A percentile compares a stretch with the other conserved stretches of the same genome.
These are phyloP conservation scores for Powellomyces hirtus DNA, from an alignment of 192 early-diverging fungal genomes.

Conservation along the genomic window DNA sequence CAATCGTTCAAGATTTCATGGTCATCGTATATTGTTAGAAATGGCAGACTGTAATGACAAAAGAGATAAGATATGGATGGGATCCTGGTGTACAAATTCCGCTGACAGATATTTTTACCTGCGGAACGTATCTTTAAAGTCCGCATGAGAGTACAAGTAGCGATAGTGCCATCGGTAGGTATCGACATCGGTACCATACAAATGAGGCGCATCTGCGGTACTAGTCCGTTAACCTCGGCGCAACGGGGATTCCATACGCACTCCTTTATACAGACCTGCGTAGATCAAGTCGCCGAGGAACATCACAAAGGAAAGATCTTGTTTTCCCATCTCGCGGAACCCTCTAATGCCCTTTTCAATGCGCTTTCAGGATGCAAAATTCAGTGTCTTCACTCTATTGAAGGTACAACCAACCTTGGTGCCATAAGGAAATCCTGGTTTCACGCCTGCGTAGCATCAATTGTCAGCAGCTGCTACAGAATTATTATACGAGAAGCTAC, in stretches of 20 bases:
- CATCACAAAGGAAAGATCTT: constrained; percentile 27
- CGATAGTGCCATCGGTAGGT: constrained; percentile 34
- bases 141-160: constrained; percentile 19
- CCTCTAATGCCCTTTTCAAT: constrained; percentile 20
- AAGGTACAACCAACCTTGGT: constrained; percentile 28
- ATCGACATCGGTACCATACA: constrained; percentile 30
- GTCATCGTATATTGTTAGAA: constrained; percentile 34
- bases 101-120: constrained; percentile 2
- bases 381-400: too few relatives aligned
- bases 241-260: too few relatives aligned
- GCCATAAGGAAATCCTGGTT: constrained; percentile 29
- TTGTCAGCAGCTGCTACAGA: too few relatives aligned
- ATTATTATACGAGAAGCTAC: too few relatives aligned
- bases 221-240: too few relatives aligned
- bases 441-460: too few relatives aligned
- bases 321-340: constrained; percentile 27
- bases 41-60: constrained; percentile 16
- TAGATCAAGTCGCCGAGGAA: constrained; percentile 33
- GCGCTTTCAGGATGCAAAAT: too few relatives aligned
- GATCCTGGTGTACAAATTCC: not conserved
- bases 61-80: not conserved
- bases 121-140: constrained; percentile 22
- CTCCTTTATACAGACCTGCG: constrained; percentile 11
- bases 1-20: constrained; percentile 33
- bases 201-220: constrained; percentile 19